phyloP scores from a whole-genome alignment of 2,329 filamentous ascomycete species.

The Fusarium chaquense region DNA sequence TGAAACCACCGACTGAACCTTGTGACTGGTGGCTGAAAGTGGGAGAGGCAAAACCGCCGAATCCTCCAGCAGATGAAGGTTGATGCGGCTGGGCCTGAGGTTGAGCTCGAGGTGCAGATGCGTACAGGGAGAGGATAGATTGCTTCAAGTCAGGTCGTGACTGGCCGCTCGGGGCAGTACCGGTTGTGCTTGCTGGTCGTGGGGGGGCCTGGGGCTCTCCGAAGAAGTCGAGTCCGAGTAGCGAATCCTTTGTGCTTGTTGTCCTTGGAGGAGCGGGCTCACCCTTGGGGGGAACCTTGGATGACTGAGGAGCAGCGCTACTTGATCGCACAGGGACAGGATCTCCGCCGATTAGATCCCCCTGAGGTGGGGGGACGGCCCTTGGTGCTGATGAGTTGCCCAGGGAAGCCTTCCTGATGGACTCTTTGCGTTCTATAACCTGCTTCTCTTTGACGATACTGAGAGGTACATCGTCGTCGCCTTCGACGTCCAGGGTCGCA shows the following conservation, averaged over 20 bases:
- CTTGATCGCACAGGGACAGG: constrained; percentile 77
- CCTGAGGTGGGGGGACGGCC: constrained; percentile 60
- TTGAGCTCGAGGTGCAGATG: constrained; percentile 83
- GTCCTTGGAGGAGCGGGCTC: constrained; percentile 74
- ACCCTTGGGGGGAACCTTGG: constrained; percentile 70
- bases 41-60: constrained; percentile 75
- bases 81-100: constrained; percentile 62
- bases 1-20: constrained; percentile 71
- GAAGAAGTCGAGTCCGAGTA: constrained; percentile 93
- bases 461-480: constrained; percentile 82
- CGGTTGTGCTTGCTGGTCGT: constrained; percentile 84
- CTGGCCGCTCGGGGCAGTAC: constrained; percentile 70
- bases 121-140: constrained; percentile 95
- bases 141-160: constrained; percentile 95
- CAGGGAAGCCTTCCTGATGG: constrained; percentile 70
- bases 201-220: constrained; percentile 79
- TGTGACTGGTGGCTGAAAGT: constrained; percentile 63
- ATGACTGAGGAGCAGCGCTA: constrained; percentile 75
- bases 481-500: constrained; percentile 83
- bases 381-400: constrained; percentile 56
- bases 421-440: constrained; percentile 69
- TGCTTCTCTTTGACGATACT: constrained; percentile 76
- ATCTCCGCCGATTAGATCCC: constrained; percentile 87
- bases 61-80: constrained; percentile 68
- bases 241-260: constrained; percentile 84